Evolutionary conservation across 768 basidiomycete species (phyloP).

Genomic region (Lactarius sanguifluus): DNA sequence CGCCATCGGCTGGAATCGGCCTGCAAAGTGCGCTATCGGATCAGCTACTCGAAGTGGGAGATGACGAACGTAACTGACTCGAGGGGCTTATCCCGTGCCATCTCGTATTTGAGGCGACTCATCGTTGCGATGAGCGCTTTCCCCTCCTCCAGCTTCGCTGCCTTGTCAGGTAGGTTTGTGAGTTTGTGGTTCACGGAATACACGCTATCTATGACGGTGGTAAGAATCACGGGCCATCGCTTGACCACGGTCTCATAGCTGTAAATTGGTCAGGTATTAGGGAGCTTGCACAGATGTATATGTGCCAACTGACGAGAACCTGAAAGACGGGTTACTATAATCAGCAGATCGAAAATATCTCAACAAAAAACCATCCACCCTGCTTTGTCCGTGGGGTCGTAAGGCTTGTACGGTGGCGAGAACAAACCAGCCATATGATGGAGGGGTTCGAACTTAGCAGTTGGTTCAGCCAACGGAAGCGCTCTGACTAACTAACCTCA

Average conservation of each 20-base stretch:
- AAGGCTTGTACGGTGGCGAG: constrained; percentile 60
- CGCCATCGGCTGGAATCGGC: constrained; percentile 72
- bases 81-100: constrained; percentile 72
- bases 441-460: neutral
- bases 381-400: constrained; percentile 68
- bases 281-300: neutral
- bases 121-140: constrained; percentile 72
- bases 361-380: constrained; percentile 42
- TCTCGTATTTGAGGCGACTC: constrained; percentile 82
- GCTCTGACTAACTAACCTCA: neutral
- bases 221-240: constrained; percentile 85
- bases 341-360: neutral
- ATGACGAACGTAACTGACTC: constrained; percentile 47
- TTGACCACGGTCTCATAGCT: constrained; percentile 79
- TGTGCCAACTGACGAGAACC: constrained; percentile 61
- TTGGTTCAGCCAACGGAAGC: neutral
- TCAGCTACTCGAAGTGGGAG: neutral
- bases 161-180: constrained; percentile 38
- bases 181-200: constrained; percentile 67
- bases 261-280: constrained; percentile 7
- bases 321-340: constrained; percentile 15
- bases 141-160: constrained; percentile 65
- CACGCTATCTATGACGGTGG: constrained; percentile 73
- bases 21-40: constrained; percentile 40
- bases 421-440: constrained; percentile 36